These are phyloP conservation scores for Verticillium nonalfalfae DNA, from an alignment of 2,329 filamentous ascomycete species.

Conservation along the genomic window DNA sequence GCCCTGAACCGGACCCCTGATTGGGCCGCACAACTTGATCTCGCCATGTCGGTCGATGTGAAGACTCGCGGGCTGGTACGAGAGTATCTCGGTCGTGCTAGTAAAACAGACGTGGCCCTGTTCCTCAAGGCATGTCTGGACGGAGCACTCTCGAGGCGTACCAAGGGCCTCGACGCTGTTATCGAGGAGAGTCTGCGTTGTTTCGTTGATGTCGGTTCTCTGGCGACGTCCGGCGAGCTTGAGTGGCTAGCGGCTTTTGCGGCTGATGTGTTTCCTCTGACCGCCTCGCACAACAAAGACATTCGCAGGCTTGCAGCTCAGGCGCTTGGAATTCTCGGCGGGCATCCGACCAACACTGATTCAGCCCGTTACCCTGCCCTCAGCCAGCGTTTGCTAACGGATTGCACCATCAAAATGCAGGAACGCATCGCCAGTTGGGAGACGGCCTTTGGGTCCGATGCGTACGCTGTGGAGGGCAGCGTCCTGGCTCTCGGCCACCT, in stretches of 20 bases:
- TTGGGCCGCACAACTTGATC: slow-evolving; percentile 78
- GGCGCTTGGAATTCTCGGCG: slow-evolving; percentile 69
- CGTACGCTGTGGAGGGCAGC: slow-evolving; percentile 40
- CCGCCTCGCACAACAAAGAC: slow-evolving; percentile 61
- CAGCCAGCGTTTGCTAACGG: slow-evolving; percentile 14
- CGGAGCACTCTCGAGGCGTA: slow-evolving; percentile 41
- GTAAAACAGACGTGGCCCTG: slow-evolving; percentile 29
- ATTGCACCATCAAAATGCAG: slow-evolving; percentile 19
- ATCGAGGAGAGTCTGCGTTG: slow-evolving; percentile 42
- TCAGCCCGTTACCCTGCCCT: slow-evolving; percentile 6
- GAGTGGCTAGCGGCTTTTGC: not conserved
- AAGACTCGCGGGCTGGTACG: slow-evolving; percentile 54
- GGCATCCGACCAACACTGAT: slow-evolving; percentile 46
- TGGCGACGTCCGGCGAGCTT: slow-evolving; percentile 33
- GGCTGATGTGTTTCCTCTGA: not conserved
- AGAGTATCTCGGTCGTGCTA: slow-evolving; percentile 38
- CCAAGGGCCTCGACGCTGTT: slow-evolving; percentile 18
- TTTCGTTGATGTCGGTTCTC: slow-evolving; percentile 47
- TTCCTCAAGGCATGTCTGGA: slow-evolving; percentile 51
- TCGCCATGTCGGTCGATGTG: slow-evolving; percentile 64
- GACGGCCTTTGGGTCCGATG: slow-evolving; percentile 32
- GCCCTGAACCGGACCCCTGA: slow-evolving; percentile 62
- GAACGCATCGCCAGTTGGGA: slow-evolving; percentile 37
- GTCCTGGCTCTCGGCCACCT: slow-evolving; percentile 38
- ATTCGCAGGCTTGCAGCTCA: slow-evolving; percentile 62